These are phyloP conservation scores for Saccharomycopsis malanga DNA, from an alignment of 805 yeast species.

Conservation along the genomic window DNA sequence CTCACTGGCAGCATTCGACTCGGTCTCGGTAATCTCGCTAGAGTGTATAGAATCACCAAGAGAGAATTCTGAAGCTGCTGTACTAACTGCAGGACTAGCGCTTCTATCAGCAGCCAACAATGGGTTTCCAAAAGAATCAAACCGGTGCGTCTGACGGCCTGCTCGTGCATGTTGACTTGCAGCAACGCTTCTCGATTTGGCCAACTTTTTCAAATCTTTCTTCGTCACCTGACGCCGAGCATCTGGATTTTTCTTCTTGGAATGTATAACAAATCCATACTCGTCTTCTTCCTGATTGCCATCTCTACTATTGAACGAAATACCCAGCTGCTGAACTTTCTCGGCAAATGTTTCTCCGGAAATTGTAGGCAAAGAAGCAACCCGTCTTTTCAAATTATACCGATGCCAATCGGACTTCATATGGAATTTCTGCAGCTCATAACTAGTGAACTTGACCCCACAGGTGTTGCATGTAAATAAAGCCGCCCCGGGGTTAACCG, in stretches of 20 bases:
- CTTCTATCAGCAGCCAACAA: constrained; percentile 27
- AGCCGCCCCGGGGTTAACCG: not conserved
- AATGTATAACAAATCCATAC: constrained; percentile 41
- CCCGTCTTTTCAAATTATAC: constrained; percentile 88
- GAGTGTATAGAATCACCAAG: constrained; percentile 35
- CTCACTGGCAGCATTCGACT: constrained; percentile 7
- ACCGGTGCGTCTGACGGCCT: not conserved
- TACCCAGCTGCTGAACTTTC: constrained; percentile 31
- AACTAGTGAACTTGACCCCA: constrained; percentile 66
- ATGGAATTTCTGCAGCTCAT: constrained; percentile 84
- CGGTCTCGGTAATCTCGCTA: constrained; percentile 17
- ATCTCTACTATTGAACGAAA: not conserved
- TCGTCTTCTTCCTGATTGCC: constrained; percentile 37
- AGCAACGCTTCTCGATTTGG: not conserved
- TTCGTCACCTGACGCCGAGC: constrained; percentile 34
- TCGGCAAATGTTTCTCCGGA: constrained; percentile 56
- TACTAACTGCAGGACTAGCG: constrained; percentile 42
- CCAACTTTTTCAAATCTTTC: constrained; percentile 32
- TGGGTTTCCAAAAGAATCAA: not conserved
- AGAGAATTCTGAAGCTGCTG: constrained; percentile 52
- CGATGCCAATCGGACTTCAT: constrained; percentile 99
- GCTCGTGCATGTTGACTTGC: not conserved
- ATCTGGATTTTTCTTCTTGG: constrained; percentile 25
- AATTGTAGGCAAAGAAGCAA: constrained; percentile 73
- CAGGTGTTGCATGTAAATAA: constrained; percentile 84